These are phyloP conservation scores for Huntiella decipiens DNA, from an alignment of 2,329 filamentous ascomycete genomes.

Conservation along the genomic window DNA sequence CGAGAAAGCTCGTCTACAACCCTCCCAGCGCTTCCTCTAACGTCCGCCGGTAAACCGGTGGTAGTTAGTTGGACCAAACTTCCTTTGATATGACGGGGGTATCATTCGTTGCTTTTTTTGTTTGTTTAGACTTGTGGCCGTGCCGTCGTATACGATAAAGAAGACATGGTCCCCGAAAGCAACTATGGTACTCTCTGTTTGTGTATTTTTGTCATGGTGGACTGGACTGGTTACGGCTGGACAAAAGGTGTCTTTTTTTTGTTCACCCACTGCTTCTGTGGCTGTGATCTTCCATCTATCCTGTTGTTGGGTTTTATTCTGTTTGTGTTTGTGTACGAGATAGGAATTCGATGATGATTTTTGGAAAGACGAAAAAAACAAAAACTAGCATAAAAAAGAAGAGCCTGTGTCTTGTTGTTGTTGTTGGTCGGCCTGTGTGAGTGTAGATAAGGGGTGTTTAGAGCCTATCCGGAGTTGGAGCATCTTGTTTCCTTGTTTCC, in stretches of 20 bases:
- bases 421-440: no score
- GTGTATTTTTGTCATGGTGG: not conserved
- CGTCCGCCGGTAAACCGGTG: conserved; percentile 25
- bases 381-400: no score
- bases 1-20: conserved; percentile 78
- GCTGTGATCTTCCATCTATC: not conserved
- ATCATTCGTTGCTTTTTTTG: not conserved
- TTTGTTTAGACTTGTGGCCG: not conserved
- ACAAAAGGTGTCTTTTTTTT: no score
- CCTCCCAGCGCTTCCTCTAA: conserved; percentile 41
- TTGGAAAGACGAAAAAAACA: conserved; percentile 2
- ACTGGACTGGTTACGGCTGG: not conserved
- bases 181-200: not conserved
- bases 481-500: no score
- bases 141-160: no score
- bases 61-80: no score
- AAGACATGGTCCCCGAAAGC: no score
- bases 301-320: not conserved
- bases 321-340: conserved; percentile 4
- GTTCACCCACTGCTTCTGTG: no score
- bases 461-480: no score
- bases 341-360: conserved; percentile 3
- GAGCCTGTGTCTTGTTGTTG: no score
- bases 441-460: no score
- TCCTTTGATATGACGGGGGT: not conserved